Base-by-base conservation (phyloP, 2,329 filamentous ascomycete genomes). In the Sporothrix globosa region DNA sequence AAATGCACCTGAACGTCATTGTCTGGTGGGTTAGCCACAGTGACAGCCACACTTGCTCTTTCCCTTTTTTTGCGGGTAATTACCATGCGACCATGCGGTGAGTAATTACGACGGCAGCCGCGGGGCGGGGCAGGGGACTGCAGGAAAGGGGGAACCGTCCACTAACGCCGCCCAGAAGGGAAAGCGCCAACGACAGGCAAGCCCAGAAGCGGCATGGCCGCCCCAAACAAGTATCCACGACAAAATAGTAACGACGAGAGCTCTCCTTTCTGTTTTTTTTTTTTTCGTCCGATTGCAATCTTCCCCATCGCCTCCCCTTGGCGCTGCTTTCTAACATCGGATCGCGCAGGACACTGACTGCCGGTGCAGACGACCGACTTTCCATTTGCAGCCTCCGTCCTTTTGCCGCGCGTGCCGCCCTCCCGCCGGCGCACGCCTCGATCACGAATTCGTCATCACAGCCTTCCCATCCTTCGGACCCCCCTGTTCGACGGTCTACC, bases 111-210 rank as follows among this genome's bases (percentile, higher is more conserved):
- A 67, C 52, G 69, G 69, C 69, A 54, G 60, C 53, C 21, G 52
- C 67, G 68, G 61, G 68, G 60, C 41, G 66, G 65, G 70, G 66
- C 61, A 56, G 39, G 54, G 66, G 48, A 61, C 54, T 53, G 44
- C 27, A 69, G n/a, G 53, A 67, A 69, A 69, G 60, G 70, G 70
- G 67, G 63, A 53, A 52, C 58, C 48, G 54, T 27, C 39, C 60
- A 63, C 65, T 63, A 58, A 53, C 48, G 69, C 30, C 61, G n/a
- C 65, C 63, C 53, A 70, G 63, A 68, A 70, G 46, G 52, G 70
- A 58, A 71, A 66, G 66, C 58, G 56, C 66, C 58, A 58, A 53
- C 34, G 48, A 30, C 53, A 48, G 50, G 39, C n/a, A 54, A 67
- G 65, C 41, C 61, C 41, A 67, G 61, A 58, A 50, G 61, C 69